Conservation (phyloP, 164 flowering plant species). For the Kingdonia uniflora region DNA sequence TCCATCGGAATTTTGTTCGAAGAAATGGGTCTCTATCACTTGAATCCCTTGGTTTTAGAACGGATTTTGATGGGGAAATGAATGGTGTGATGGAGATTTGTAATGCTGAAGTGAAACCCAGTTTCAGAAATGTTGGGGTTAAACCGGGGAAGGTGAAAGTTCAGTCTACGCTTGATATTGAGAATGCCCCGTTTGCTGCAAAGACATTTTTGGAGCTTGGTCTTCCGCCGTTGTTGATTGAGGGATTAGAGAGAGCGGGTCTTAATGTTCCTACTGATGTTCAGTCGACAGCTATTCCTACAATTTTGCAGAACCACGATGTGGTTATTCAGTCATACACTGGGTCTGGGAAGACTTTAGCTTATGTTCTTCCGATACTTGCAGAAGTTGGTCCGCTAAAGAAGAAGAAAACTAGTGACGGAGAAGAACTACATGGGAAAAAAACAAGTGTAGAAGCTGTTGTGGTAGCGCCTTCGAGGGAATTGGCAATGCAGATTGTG, state of each 20-base stretch:
- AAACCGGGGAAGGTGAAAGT: slow-evolving; percentile 23
- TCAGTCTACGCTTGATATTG: slow-evolving; percentile 27
- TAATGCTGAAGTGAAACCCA: slow-evolving; percentile 24
- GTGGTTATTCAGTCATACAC: slow-evolving; percentile 94
- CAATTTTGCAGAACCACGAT: slow-evolving; percentile 59
- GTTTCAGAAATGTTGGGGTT: slow-evolving; percentile 11
- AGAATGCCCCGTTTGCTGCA: slow-evolving; percentile 57
- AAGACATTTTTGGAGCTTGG: slow-evolving; percentile 74
- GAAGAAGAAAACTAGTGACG: neutral
- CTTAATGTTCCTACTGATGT: slow-evolving; percentile 77
- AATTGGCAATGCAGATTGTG: slow-evolving; percentile 95
- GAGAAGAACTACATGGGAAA: slow-evolving; percentile 18
- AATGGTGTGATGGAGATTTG: slow-evolving; percentile 12
- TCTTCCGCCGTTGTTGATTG: slow-evolving; percentile 49
- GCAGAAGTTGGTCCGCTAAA: slow-evolving; percentile 65
- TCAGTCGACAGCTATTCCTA: slow-evolving; percentile 80
- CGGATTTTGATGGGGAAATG: neutral
- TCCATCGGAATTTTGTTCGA: slow-evolving; percentile 13
- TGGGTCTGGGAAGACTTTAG: slow-evolving; percentile 93
- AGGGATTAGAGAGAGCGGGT: slow-evolving; percentile 63
- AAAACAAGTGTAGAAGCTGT: slow-evolving; percentile 71
- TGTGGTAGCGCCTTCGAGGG: slow-evolving; percentile 93
- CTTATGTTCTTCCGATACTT: slow-evolving; percentile 90
- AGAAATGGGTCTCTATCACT: slow-evolving; percentile 35
- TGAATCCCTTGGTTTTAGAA: slow-evolving; percentile 30